These are phyloP conservation scores for Geum urbanum DNA, from an alignment of 306 rosid genomes.

Conservation along the genomic window DNA sequence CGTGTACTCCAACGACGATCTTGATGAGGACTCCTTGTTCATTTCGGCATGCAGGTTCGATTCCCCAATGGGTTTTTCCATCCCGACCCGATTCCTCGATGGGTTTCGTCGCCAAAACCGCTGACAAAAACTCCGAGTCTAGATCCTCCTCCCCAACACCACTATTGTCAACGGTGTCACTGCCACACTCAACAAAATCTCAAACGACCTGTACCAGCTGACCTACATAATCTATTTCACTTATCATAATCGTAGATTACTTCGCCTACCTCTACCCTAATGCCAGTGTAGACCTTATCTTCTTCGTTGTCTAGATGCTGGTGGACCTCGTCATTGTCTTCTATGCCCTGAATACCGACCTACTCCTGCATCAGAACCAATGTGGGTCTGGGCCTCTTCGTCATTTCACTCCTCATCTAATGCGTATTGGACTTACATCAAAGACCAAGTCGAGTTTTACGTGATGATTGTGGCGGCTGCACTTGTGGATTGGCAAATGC, in stretches of 20 bases:
- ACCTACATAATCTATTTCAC: constrained; percentile 71
- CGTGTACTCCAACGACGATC: too few species aligned
- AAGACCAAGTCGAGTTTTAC: constrained; percentile 74
- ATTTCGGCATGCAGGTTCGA: too few species aligned
- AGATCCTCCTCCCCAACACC: constrained; percentile 29
- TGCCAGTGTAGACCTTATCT: constrained; percentile 71
- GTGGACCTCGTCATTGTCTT: constrained; percentile 54
- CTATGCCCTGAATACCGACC: constrained; percentile 45
- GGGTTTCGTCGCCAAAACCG: constrained; percentile 12
- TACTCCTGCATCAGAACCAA: constrained; percentile 53
- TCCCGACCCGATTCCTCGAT: constrained; percentile 9
- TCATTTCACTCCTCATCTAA: constrained; percentile 46
- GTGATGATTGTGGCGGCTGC: constrained; percentile 47
- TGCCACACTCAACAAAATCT: constrained; percentile 20
- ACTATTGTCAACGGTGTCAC: not conserved
- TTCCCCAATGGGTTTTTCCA: too few species aligned
- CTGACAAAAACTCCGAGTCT: constrained; percentile 25
- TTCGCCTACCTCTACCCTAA: constrained; percentile 77
- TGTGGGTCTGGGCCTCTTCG: constrained; percentile 57
- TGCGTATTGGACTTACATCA: constrained; percentile 57
- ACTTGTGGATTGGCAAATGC: constrained; percentile 63
- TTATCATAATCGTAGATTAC: constrained; percentile 85
- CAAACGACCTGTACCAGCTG: constrained; percentile 51
- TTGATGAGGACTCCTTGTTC: too few species aligned
- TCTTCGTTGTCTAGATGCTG: constrained; percentile 65